Conservation (phyloP, 2,329 filamentous ascomycete species). For the Waltergamsia citrina region DNA sequence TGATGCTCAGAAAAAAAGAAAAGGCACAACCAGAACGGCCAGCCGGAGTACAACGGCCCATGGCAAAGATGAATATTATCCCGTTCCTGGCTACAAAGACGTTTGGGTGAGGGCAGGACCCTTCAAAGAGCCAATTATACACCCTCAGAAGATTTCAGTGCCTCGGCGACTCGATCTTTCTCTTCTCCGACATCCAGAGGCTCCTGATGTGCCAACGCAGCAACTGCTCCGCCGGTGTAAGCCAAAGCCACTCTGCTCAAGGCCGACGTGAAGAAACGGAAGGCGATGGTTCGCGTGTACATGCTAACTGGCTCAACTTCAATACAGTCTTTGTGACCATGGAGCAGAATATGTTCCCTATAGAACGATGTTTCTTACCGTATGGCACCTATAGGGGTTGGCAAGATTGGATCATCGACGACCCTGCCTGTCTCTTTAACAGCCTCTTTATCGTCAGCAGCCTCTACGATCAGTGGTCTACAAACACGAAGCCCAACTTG, state of each 20-base stretch:
- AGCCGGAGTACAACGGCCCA: background rate
- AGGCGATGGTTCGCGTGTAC: no score
- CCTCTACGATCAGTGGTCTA: constrained; percentile 11
- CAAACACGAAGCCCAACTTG: no score
- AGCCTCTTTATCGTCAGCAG: constrained; percentile 14
- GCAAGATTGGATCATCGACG: constrained; percentile 17
- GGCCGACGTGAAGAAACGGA: no score
- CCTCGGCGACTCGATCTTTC: background rate
- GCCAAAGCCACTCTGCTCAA: no score
- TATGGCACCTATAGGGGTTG: constrained; percentile 13
- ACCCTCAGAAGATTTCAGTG: no score
- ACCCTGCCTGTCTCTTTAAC: constrained; percentile 14
- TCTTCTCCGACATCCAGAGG: background rate
- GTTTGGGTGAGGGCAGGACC: no score
- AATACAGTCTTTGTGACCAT: constrained; percentile 13
- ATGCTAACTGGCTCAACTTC: background rate
- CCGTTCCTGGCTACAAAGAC: no score
- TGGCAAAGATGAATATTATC: background rate
- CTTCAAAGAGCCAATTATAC: no score
- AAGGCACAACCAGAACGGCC: background rate
- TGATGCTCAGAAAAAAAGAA: background rate
- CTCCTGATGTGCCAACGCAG: background rate
- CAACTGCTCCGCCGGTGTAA: background rate
- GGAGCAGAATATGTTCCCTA: constrained; percentile 16
- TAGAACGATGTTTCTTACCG: constrained; percentile 15